These are phyloP conservation scores for Penicillium paxilli DNA, from an alignment of 495 filamentous ascomycete species.

Conservation along the genomic window DNA sequence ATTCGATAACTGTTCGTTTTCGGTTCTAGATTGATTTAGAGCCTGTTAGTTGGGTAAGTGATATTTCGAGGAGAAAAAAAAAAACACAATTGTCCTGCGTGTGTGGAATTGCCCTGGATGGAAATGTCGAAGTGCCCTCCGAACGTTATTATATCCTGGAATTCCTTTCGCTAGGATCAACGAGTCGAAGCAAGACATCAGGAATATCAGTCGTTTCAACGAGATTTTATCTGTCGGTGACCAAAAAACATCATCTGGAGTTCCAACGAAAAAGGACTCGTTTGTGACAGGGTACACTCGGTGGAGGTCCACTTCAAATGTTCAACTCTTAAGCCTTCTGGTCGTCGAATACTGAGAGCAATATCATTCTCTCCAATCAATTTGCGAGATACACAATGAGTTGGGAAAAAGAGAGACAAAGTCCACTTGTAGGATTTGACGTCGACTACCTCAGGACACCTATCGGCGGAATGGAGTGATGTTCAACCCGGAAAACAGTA, in stretches of 20 bases:
- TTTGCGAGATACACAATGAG: not conserved
- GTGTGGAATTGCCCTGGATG: slow-evolving; percentile 15
- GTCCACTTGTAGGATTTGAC: not conserved
- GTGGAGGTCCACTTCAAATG: not conserved
- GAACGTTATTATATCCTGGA: not conserved
- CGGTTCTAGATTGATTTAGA: slow-evolving; percentile 25
- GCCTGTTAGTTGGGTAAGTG: slow-evolving; percentile 36
- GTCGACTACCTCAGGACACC: not conserved
- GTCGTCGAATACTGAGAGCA: not conserved
- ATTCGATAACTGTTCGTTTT: slow-evolving; percentile 22
- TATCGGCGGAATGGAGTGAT: slow-evolving; percentile 1
- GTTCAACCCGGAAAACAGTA: slow-evolving; percentile 8
- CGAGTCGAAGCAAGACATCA: not conserved
- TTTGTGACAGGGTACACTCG: not conserved
- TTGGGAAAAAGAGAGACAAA: not conserved
- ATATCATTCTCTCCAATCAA: not conserved
- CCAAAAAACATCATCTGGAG: too few species aligned
- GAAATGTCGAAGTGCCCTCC: slow-evolving; percentile 7
- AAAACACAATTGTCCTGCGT: not conserved
- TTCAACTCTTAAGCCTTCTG: not conserved
- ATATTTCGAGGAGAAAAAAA: slow-evolving; percentile 8
- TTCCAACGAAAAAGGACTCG: not conserved
- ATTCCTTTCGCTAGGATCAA: not conserved
- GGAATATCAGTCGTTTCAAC: not conserved
- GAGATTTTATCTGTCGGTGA: too few species aligned